phyloP scores from a whole-genome alignment of 352 stramenopile species.

The Aphanomyces invadans region DNA sequence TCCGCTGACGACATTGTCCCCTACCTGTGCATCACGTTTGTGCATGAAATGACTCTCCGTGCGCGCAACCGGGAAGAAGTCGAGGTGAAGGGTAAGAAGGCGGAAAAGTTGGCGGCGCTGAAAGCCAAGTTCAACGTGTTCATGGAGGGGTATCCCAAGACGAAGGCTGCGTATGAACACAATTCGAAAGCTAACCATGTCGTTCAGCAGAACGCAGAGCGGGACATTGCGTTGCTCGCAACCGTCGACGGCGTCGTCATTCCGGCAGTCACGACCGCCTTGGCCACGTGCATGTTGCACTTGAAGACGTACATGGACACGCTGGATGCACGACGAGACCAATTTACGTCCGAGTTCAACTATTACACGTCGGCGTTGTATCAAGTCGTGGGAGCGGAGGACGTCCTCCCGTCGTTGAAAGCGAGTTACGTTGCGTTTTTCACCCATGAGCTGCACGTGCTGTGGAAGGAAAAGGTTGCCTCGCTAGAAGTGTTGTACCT shows the following conservation, averaged over 20 bases:
- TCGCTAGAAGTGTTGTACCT: conserved; percentile 67
- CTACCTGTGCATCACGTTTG: conserved; percentile 1
- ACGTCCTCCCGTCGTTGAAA: background rate
- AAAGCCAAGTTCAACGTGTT: conserved; percentile 4
- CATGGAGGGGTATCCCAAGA: conserved; percentile 8
- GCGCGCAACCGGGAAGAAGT: background rate
- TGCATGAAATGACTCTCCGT: conserved; percentile 5
- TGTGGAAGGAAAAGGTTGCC: conserved; percentile 76
- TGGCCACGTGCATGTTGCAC: conserved; percentile 63
- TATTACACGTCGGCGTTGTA: conserved; percentile 65
- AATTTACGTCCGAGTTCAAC: conserved; percentile 70
- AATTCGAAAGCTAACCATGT: background rate
- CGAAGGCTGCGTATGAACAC: background rate
- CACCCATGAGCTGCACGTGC: conserved; percentile 64
- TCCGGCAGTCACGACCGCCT: conserved; percentile 23
- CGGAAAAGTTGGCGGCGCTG: background rate
- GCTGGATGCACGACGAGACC: conserved; percentile 50
- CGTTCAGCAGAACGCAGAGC: background rate
- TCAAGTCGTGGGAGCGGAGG: conserved; percentile 9
- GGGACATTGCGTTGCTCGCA: background rate
- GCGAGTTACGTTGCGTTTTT: conserved; percentile 76
- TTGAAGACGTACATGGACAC: conserved; percentile 56
- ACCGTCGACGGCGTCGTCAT: background rate
- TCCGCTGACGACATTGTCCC: conserved; percentile 13
- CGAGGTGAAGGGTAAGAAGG: conserved; percentile 6